phyloP scores from a whole-genome alignment of 2,329 filamentous ascomycete species.

The Aspergillus texensis region DNA sequence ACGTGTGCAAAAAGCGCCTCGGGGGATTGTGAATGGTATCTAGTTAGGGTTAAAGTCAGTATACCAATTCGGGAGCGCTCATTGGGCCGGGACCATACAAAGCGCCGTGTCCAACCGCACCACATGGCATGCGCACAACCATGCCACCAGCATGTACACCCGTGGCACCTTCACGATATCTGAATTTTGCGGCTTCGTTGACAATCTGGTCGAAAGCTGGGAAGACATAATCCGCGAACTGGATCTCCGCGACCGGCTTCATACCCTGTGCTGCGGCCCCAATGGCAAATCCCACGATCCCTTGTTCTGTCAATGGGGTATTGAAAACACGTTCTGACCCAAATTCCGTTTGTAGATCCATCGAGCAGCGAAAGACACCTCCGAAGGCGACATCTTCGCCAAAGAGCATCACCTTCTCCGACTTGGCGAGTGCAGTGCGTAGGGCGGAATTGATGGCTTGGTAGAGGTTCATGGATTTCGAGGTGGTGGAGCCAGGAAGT shows the following conservation, averaged over 20 bases:
- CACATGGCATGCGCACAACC: conserved; percentile 87
- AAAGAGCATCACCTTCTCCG: conserved; percentile 87
- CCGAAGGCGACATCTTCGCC: conserved; percentile 97
- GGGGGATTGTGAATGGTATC: conserved; percentile 84
- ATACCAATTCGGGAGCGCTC: not conserved
- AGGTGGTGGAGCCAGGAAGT: conserved; percentile 70
- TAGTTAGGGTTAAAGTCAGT: conserved; percentile 15
- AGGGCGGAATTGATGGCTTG: conserved; percentile 92
- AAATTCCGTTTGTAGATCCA: conserved; percentile 85
- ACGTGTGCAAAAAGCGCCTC: conserved; percentile 87
- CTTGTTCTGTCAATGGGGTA: conserved; percentile 90
- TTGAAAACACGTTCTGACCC: conserved; percentile 92
- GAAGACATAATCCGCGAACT: conserved; percentile 93
- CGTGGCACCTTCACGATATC: conserved; percentile 70
- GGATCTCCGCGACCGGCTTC: conserved; percentile 90
- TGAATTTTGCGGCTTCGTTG: conserved; percentile 87
- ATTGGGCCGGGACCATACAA: conserved; percentile 52
- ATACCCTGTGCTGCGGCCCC: conserved; percentile 88
- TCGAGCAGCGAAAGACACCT: conserved; percentile 92
- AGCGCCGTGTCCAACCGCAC: conserved; percentile 85
- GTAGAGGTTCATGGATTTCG: conserved; percentile 89
- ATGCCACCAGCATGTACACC: conserved; percentile 74
- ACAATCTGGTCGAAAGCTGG: conserved; percentile 93
- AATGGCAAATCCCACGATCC: conserved; percentile 90
- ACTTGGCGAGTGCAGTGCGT: conserved; percentile 75